Evolutionary conservation across 768 basidiomycete genomes (phyloP).

Genomic region (Macrolepiota dolichaula): DNA sequence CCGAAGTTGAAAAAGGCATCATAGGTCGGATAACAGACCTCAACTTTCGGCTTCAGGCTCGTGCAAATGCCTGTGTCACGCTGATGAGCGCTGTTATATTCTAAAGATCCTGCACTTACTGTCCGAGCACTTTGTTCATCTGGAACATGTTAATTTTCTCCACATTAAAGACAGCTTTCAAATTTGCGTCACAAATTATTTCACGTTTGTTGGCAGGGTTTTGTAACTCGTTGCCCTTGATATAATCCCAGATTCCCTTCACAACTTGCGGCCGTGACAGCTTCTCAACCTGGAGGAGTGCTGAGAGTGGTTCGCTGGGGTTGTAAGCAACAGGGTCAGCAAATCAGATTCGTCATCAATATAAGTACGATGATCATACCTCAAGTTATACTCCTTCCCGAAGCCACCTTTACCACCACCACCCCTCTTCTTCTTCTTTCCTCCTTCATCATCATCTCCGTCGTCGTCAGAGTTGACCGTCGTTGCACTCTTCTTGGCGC

Average conservation of each 20-base stretch:
- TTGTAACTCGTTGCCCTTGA: slow-evolving; percentile 77
- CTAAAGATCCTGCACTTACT: slow-evolving; percentile 40
- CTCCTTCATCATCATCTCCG: slow-evolving; percentile 38
- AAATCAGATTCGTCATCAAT: not conserved
- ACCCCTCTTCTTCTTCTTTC: slow-evolving; percentile 37
- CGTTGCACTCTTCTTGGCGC: slow-evolving; percentile 52
- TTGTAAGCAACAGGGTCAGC: slow-evolving; percentile 7
- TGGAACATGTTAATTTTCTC: slow-evolving; percentile 91
- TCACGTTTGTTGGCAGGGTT: slow-evolving; percentile 82
- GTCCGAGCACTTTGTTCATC: slow-evolving; percentile 89
- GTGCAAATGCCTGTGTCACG: slow-evolving; percentile 30
- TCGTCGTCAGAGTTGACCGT: slow-evolving; percentile 54
- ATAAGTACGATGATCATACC: slow-evolving; percentile 42
- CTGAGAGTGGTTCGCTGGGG: slow-evolving; percentile 67
- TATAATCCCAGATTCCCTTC: slow-evolving; percentile 87
- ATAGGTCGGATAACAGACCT: not conserved
- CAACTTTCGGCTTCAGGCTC: slow-evolving; percentile 23
- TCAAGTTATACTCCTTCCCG: slow-evolving; percentile 71
- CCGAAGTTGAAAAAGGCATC: not conserved
- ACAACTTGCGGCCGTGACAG: slow-evolving; percentile 88
- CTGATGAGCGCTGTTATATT: not conserved
- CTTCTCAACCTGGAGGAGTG: slow-evolving; percentile 60
- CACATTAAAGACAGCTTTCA: slow-evolving; percentile 73
- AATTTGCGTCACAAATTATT: slow-evolving; percentile 75
- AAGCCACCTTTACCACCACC: slow-evolving; percentile 68